phyloP scores from a whole-genome alignment of 2,329 filamentous ascomycete species.

The Kalaharituber pfeilii region DNA sequence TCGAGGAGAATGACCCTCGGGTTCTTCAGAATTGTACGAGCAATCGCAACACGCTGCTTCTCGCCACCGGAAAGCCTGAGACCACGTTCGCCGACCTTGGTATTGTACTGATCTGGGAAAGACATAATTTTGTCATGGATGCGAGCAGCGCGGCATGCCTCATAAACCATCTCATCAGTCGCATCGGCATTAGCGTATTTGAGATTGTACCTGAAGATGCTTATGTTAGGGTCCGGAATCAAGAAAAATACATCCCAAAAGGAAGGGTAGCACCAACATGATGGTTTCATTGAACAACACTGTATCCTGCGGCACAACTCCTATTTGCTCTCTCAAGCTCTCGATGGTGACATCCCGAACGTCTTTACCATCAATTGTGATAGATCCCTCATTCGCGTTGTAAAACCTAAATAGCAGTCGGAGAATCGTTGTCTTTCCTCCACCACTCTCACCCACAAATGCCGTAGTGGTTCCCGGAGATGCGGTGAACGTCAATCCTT shows the following conservation, averaged over 20 bases:
- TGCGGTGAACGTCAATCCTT: constrained; percentile 71
- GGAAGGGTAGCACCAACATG: constrained; percentile 34
- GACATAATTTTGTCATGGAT: constrained; percentile 84
- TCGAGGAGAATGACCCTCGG: constrained; percentile 84
- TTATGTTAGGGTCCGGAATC: neutral
- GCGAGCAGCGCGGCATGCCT: constrained; percentile 68
- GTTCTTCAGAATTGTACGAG: constrained; percentile 79
- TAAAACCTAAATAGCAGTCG: constrained; percentile 94
- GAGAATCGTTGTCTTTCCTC: constrained; percentile 93
- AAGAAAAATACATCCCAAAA: neutral
- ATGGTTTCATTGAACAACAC: constrained; percentile 86
- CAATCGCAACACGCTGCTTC: constrained; percentile 86
- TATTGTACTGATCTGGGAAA: constrained; percentile 76
- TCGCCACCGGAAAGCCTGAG: constrained; percentile 76
- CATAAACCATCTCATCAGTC: constrained; percentile 63
- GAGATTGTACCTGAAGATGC: constrained; percentile 52
- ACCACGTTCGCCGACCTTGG: constrained; percentile 80
- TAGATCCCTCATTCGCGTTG: constrained; percentile 61
- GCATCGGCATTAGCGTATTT: constrained; percentile 71
- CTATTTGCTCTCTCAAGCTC: constrained; percentile 78
- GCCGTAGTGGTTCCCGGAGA: constrained; percentile 82
- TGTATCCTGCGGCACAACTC: constrained; percentile 92
- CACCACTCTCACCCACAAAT: constrained; percentile 88
- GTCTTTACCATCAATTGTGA: constrained; percentile 68
- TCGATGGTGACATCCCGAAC: constrained; percentile 80